Percentiles rank a stretch among this genome's conserved stretches.
These are phyloP conservation scores for Ormosia emarginata DNA, from an alignment of 306 rosid species.

Conservation along the genomic window DNA sequence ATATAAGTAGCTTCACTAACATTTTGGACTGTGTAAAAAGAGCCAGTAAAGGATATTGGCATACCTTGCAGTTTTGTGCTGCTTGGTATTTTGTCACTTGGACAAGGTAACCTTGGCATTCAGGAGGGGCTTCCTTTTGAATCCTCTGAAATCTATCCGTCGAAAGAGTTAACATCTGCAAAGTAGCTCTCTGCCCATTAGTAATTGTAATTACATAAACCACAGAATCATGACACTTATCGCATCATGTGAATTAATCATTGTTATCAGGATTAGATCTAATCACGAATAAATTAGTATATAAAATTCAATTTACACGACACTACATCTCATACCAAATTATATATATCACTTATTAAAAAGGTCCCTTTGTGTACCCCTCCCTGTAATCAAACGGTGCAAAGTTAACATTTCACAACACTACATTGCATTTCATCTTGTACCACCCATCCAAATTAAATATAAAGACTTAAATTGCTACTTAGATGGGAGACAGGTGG, in stretches of 20 bases:
- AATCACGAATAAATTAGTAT: neutral
- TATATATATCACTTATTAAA: neutral
- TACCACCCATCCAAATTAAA: neutral
- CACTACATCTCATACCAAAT: neutral
- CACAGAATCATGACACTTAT: neutral
- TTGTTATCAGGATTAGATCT: neutral
- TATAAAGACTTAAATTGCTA: no score
- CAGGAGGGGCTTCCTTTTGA: constrained; percentile 84
- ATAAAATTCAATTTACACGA: neutral
- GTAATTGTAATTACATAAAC: neutral
- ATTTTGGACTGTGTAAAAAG: neutral
- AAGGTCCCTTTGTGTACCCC: neutral
- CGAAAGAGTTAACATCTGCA: constrained; percentile 89
- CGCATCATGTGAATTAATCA: neutral
- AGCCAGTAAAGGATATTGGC: neutral
- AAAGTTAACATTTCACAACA: neutral
- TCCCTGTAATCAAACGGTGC: neutral
- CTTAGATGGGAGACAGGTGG: no score
- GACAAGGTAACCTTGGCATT: constrained; percentile 75
- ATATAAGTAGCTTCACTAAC: neutral
- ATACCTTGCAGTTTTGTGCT: constrained; percentile 76
- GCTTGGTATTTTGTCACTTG: constrained; percentile 95
- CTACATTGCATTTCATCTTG: neutral
- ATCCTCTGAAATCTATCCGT: constrained; percentile 79
- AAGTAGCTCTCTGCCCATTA: neutral